A percentile compares a stretch with the other conserved stretches of the same genome.
These are phyloP conservation scores for Sarcodon aspratus DNA, from an alignment of 768 basidiomycete species.

Conservation along the genomic window DNA sequence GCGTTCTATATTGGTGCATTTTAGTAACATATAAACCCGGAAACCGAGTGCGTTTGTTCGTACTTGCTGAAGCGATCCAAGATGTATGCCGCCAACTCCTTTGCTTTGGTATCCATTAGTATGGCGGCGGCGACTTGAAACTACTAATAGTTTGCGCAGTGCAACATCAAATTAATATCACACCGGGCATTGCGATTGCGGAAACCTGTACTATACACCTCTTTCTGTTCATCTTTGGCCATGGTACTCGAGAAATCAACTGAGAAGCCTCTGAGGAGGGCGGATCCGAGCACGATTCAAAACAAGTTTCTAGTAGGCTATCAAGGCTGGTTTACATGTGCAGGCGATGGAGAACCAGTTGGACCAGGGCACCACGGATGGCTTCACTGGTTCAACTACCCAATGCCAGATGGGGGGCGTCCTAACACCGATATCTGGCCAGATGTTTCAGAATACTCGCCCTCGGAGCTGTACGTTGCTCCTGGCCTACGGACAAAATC, in stretches of 20 bases:
- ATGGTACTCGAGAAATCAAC: background rate
- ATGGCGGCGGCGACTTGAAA: background rate
- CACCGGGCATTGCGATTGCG: background rate
- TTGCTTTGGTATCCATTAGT: background rate
- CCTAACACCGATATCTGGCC: constrained; percentile 77
- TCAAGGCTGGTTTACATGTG: constrained; percentile 66
- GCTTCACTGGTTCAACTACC: constrained; percentile 76
- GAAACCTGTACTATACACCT: background rate
- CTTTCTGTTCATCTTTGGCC: background rate
- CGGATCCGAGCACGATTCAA: constrained; percentile 67
- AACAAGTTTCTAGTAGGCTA: constrained; percentile 81
- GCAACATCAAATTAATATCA: too few species aligned
- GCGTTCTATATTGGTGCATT: constrained; percentile 8
- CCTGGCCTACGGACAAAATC: constrained; percentile 49
- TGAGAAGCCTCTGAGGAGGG: constrained; percentile 25
- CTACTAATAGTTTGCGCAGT: background rate
- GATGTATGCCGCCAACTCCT: background rate
- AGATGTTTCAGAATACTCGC: constrained; percentile 57
- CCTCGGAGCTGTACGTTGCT: constrained; percentile 58
- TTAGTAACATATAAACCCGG: background rate
- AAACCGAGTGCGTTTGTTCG: constrained; percentile 4
- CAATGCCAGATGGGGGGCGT: constrained; percentile 55
- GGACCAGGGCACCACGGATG: constrained; percentile 73
- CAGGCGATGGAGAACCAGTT: constrained; percentile 25
- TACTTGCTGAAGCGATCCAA: constrained; percentile 21